Base-by-base conservation (phyloP, 495 filamentous ascomycete species). In the Parathielavia hyrcaniae region DNA sequence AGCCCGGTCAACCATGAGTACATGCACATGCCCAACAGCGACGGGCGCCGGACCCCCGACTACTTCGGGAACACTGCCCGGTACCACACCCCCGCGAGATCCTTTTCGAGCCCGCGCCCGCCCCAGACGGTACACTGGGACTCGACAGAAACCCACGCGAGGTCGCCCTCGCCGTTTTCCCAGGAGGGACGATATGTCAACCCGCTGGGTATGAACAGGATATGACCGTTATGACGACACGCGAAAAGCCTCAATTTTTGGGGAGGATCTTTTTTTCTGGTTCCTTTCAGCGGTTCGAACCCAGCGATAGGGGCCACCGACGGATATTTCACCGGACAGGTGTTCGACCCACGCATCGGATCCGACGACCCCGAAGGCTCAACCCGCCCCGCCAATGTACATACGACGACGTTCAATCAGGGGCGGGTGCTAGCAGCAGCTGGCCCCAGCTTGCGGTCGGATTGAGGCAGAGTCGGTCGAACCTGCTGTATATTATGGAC, bases 41-140 rank as follows among this genome's bases (percentile, higher is more conserved):
- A 64, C 56, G 75, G 74, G 16, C 75, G 73, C 26, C 65, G 69
- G 35, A 75, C 77, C 16, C 77, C 77, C 54, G 75, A 78, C 59
- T 78, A 76, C 58, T 78, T 80, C 50, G 75, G 75, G 44, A 66
- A 72, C 19, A 73, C 74, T 9, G 69, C 71, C 12, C 69, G 73
- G 45, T 79, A 79, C 56, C 71, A 77, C 49, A 67, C 71, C 0
- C 77, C 76, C 19, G 69, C 67, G 26, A 68, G 76, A 47, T 78
- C 77, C 1, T 77, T 75, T 55, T 78, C 75, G 30, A 77, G 73
- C 60, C 76, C 77, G 14, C 70, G 76, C 13, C 68, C 73, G 19
- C 68, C 69, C 8, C 61, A 65, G 51, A 57, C 68, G 30, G 61
- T 71, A 12, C 69, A 65, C 2, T 78, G 75, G 70, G 71, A 77